Conservation (phyloP, 2,329 filamentous ascomycete species). For the Didymella keratinophila region DNA sequence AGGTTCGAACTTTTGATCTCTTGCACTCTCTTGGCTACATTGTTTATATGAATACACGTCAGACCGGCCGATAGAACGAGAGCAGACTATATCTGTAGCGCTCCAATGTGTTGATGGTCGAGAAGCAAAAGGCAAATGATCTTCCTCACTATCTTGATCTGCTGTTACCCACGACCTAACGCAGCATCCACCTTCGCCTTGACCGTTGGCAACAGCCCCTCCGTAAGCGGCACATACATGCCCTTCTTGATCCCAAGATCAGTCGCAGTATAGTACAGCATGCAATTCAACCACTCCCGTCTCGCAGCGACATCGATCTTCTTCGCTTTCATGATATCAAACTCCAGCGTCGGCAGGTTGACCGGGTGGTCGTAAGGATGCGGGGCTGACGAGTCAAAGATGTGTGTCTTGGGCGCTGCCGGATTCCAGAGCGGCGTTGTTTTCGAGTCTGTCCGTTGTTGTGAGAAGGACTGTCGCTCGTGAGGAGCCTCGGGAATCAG, state of each 20-base stretch:
- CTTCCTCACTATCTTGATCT: too few relatives aligned
- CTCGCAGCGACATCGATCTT: conserved; percentile 33
- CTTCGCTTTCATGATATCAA: conserved; percentile 19
- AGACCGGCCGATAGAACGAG: background rate
- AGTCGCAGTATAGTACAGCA: conserved; percentile 35
- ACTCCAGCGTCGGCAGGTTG: conserved; percentile 14
- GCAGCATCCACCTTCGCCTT: conserved; percentile 29
- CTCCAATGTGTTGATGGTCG: background rate
- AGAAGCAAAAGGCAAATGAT: too few relatives aligned
- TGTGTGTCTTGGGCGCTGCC: conserved; percentile 18
- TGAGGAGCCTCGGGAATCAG: background rate
- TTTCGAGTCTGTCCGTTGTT: background rate
- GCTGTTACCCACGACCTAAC: conserved; percentile 2
- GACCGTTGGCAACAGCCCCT: conserved; percentile 28
- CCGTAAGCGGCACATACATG: conserved; percentile 32
- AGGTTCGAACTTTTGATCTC: too few relatives aligned
- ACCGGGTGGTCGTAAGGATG: conserved; percentile 33
- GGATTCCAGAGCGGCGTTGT: conserved; percentile 1
- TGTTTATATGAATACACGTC: background rate
- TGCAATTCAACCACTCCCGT: conserved; percentile 38
- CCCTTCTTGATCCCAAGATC: conserved; percentile 42
- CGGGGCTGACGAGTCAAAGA: conserved; percentile 31
- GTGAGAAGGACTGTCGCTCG: conserved; percentile 1
- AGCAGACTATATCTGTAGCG: background rate
- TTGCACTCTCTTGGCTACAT: too few relatives aligned